phyloP scores from a whole-genome alignment of 2,329 filamentous ascomycete species.

The Eutypa lata region DNA sequence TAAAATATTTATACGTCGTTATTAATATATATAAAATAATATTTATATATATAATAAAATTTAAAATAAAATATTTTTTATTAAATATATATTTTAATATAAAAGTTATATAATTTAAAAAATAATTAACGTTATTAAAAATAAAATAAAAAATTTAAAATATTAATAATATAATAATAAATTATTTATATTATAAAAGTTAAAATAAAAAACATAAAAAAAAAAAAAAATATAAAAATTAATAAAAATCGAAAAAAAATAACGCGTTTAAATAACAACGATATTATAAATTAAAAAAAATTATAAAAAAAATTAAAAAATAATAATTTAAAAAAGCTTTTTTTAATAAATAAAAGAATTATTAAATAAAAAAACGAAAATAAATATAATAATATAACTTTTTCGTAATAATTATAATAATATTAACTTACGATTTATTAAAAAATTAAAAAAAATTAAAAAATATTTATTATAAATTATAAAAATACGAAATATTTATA shows the following conservation, averaged over 20 bases:
- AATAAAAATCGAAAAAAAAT: no score
- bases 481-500: not conserved
- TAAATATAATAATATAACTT: no score
- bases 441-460: no score
- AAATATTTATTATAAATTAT: no score
- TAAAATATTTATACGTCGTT: not conserved
- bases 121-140: not conserved
- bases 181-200: not conserved
- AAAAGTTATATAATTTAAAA: not conserved
- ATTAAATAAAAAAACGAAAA: not conserved
- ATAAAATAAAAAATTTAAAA: not conserved
- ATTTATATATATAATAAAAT: not conserved
- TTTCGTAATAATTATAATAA: no score
- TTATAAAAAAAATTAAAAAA: not conserved
- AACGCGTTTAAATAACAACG: not conserved
- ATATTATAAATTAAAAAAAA: not conserved
- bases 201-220: not conserved
- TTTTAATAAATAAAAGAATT: not conserved
- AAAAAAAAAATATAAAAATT: not conserved
- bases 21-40: not conserved
- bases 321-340: not conserved
- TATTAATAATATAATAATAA: not conserved
- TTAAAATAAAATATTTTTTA: not conserved
- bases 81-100: not conserved
- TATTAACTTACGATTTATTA: no score